A percentile compares a stretch with the other conserved stretches of the same genome.
These are phyloP conservation scores for Taphrina confusa DNA, from an alignment of 1,139 yeast genomes.

Conservation along the genomic window DNA sequence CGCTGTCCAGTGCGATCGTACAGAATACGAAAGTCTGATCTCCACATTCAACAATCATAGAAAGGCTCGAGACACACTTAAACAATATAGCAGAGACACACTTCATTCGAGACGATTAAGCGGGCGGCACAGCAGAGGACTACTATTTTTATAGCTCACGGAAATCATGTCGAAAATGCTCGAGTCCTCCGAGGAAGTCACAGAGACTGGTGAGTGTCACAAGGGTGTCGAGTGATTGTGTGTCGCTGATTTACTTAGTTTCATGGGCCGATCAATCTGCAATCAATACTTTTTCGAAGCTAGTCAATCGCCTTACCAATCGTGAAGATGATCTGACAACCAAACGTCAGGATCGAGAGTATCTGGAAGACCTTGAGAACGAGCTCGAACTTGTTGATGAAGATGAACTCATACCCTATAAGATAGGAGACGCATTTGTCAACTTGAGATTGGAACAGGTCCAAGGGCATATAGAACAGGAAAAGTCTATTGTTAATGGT, in stretches of 20 bases:
- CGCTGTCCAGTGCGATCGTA: too few relatives aligned
- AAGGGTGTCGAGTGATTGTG: neutral
- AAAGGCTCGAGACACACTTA: too few relatives aligned
- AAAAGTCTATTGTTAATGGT: slow-evolving; percentile 54
- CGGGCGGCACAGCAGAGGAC: too few relatives aligned
- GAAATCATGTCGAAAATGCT: slow-evolving; percentile 28
- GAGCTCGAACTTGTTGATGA: slow-evolving; percentile 87
- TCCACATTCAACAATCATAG: too few relatives aligned
- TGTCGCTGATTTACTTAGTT: slow-evolving; percentile 50
- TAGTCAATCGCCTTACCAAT: slow-evolving; percentile 68
- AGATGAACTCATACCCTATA: slow-evolving; percentile 60
- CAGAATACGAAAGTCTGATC: too few relatives aligned
- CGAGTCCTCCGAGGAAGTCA: slow-evolving; percentile 26
- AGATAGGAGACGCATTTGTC: slow-evolving; percentile 76
- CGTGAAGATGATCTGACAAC: slow-evolving; percentile 55
- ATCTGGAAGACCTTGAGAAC: slow-evolving; percentile 77
- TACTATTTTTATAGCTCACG: too few relatives aligned
- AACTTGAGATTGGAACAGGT: slow-evolving; percentile 66
- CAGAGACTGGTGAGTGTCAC: slow-evolving; percentile 22
- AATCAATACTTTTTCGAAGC: slow-evolving; percentile 83
- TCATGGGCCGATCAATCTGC: slow-evolving; percentile 84
- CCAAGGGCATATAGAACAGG: slow-evolving; percentile 63
- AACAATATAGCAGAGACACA: too few relatives aligned
- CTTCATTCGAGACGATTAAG: too few relatives aligned
- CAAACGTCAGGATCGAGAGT: slow-evolving; percentile 73